Evolutionary conservation across 2,329 filamentous ascomycete genomes (phyloP).

Genomic region (Fusarium siculi): DNA sequence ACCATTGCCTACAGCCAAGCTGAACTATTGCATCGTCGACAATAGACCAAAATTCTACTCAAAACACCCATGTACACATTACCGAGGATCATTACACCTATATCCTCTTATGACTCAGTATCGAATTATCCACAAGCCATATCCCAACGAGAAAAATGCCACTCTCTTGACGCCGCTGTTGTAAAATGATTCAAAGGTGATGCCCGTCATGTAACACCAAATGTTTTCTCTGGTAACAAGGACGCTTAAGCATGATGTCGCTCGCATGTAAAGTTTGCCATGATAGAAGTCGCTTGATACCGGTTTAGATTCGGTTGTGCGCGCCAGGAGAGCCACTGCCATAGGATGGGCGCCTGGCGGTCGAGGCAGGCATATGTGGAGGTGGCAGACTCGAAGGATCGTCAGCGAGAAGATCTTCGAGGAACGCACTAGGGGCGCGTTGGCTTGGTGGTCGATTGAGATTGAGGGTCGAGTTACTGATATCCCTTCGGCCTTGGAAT

Average conservation of each 20-base stretch:
- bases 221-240: slow-evolving; percentile 28
- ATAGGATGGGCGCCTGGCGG: slow-evolving; percentile 38
- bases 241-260: slow-evolving; percentile 12
- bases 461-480: slow-evolving; percentile 74
- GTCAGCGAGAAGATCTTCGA: slow-evolving; percentile 89
- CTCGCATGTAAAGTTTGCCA: slow-evolving; percentile 22
- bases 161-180: slow-evolving; percentile 40
- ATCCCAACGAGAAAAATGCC: slow-evolving; percentile 31
- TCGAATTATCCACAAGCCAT: slow-evolving; percentile 34
- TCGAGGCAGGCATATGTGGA: slow-evolving; percentile 49
- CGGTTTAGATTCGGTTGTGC: slow-evolving; percentile 43
- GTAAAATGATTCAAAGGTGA: slow-evolving; percentile 30
- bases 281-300: neutral
- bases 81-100: slow-evolving; percentile 25
- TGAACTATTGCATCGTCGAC: slow-evolving; percentile 15
- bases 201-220: slow-evolving; percentile 12
- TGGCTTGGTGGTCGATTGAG: slow-evolving; percentile 70
- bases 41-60: slow-evolving; percentile 15
- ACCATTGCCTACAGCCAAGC: neutral
- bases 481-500: slow-evolving; percentile 59
- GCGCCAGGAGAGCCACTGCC: slow-evolving; percentile 34
- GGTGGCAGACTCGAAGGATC: slow-evolving; percentile 67
- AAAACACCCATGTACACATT: slow-evolving; percentile 30
- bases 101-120: slow-evolving; percentile 20
- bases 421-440: slow-evolving; percentile 85